These are phyloP conservation scores for Sarocladium brachiariae DNA, from an alignment of 2,329 filamentous ascomycete species.

Conservation along the genomic window DNA sequence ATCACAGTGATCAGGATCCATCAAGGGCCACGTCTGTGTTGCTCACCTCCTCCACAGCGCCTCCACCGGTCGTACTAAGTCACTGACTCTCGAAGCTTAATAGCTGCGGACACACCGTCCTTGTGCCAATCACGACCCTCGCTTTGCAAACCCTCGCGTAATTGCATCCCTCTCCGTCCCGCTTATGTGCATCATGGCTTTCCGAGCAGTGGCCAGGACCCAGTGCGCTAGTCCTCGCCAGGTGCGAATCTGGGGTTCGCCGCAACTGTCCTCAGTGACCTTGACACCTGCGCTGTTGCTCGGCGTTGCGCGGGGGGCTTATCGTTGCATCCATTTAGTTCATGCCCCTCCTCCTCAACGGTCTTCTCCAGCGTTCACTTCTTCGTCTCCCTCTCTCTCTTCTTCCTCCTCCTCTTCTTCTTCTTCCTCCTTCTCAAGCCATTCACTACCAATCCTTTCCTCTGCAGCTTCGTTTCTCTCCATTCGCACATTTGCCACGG, in stretches of 20 bases:
- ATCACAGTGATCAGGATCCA: conserved; percentile 5
- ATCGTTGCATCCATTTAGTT: conserved; percentile 8
- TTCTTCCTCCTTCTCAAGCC: neutral
- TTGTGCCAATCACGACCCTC: conserved; percentile 1
- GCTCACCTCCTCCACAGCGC: neutral
- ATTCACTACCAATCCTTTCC: neutral
- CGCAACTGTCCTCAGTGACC: neutral
- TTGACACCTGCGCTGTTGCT: neutral
- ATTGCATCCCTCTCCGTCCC: conserved; percentile 2
- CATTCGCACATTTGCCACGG: conserved; percentile 3
- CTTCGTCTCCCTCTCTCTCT: neutral
- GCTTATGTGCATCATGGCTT: conserved; percentile 3
- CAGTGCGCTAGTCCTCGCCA: conserved; percentile 3
- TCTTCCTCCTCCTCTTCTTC: neutral
- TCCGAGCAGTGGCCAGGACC: conserved; percentile 1
- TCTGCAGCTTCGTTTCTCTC: neutral
- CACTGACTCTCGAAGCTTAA: neutral
- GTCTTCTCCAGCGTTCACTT: neutral
- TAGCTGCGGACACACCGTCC: neutral
- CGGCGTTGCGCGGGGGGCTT: conserved; percentile 5
- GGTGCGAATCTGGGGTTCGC: conserved; percentile 8
- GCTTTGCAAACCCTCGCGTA: conserved; percentile 9
- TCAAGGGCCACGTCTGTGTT: conserved; percentile 5
- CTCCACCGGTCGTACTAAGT: neutral
- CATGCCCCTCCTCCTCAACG: conserved; percentile 2